phyloP scores from a whole-genome alignment of 306 rosid species.

The Prunus campanulata region DNA sequence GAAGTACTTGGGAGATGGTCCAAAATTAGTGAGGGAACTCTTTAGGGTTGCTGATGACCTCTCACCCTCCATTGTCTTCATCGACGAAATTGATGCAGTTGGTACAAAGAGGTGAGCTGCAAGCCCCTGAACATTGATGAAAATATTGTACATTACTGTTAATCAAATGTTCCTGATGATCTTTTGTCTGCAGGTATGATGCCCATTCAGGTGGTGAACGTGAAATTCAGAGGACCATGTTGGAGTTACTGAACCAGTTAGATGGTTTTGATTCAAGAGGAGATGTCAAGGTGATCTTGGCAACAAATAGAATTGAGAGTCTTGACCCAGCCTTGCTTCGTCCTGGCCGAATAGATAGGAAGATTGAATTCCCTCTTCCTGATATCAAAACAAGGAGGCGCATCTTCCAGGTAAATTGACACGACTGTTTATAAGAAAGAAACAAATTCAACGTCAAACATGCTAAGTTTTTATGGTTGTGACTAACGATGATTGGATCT shows the following conservation, averaged over 20 bases:
- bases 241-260: conserved; percentile 86
- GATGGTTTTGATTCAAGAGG: conserved; percentile 99
- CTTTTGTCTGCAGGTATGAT: conserved; percentile 61
- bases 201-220: conserved; percentile 99
- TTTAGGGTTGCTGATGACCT: conserved; percentile 98
- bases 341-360: conserved; percentile 94
- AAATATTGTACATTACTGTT: not conserved
- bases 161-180: conserved; percentile 9
- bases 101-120: conserved; percentile 96
- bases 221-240: conserved; percentile 95
- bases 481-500: conserved; percentile 10
- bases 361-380: conserved; percentile 96
- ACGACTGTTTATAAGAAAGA: not conserved
- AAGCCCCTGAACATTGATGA: conserved; percentile 13
- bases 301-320: conserved; percentile 92
- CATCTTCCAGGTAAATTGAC: conserved; percentile 71
- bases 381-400: conserved; percentile 98
- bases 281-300: conserved; percentile 93
- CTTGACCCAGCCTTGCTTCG: conserved; percentile 97
- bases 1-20: conserved; percentile 97
- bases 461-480: not conserved
- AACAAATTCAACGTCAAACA: not conserved
- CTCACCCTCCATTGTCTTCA: conserved; percentile 95
- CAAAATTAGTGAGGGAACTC: conserved; percentile 94
- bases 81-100: conserved; percentile 94